Percentiles rank a stretch among this genome's conserved stretches.
Conservation (phyloP, 2,329 filamentous ascomycete species). For the Exophiala dermatitidis region DNA sequence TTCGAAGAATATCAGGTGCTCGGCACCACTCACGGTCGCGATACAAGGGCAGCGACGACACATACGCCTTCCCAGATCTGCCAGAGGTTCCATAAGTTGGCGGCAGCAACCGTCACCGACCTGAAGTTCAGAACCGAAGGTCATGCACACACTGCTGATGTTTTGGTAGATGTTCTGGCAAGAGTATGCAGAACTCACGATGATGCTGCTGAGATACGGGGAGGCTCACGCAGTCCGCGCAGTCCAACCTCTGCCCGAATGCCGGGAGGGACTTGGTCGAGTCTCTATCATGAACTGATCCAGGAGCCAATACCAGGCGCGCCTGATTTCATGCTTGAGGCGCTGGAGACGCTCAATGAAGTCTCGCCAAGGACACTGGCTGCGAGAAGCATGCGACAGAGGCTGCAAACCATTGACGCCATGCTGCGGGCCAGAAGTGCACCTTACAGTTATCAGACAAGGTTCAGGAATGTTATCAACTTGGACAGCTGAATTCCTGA, state of each 20-base stretch:
- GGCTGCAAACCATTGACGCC: background rate
- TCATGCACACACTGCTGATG: conserved; percentile 3
- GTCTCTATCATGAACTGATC: conserved; percentile 10
- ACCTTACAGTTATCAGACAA: background rate
- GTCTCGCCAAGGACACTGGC: conserved; percentile 3
- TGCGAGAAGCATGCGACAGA: background rate
- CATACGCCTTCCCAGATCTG: conserved; percentile 1
- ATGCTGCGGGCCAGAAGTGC: background rate
- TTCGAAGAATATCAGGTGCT: conserved; percentile 35
- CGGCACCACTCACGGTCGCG: background rate
- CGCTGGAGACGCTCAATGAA: conserved; percentile 5
- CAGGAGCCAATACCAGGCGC: background rate
- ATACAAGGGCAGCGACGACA: background rate
- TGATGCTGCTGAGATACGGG: background rate
- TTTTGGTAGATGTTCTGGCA: conserved; percentile 4
- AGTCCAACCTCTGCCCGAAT: background rate
- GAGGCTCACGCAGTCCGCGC: conserved; percentile 1
- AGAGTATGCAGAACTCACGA: conserved; percentile 6
- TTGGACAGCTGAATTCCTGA: background rate
- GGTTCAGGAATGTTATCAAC: background rate
- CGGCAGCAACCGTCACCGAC: conserved; percentile 1
- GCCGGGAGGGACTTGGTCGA: background rate
- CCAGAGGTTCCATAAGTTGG: conserved; percentile 2
- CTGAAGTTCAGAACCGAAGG: background rate
- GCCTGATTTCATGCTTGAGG: conserved; percentile 10